Evolutionary conservation across 805 yeast genomes (phyloP), one percentile per base, ranked within the genome.

Genomic region (Sugiyamaella americana): DNA sequence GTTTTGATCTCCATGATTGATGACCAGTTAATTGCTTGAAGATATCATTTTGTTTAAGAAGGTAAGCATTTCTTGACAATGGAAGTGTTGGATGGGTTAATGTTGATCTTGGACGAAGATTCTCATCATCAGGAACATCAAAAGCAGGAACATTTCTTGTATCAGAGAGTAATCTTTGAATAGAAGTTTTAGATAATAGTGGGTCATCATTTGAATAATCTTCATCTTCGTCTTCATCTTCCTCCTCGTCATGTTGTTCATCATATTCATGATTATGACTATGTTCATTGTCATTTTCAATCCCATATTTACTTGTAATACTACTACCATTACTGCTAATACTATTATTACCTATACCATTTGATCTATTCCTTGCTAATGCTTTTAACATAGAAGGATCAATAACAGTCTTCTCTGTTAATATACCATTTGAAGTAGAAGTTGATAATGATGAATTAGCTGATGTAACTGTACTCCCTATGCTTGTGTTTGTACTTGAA

Each of bases 21-120:
- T 22, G 26, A 16, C 58, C 60, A 13, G 58, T 52, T 20, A 60
- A 55, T 46, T 55, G 49, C 38, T 46, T 36, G 43, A 58, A 61
- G 11, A 60, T 48, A 8, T 47, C 52, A 42, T 59, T 58, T 49
- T 61, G 65, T 18, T 44, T 41, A 20, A 41, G 46, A 23, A 60
- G 44, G 45, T 58, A 61, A 43, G 56, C 59, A 13, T 52, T 51
- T 49, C 51, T 51, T 4, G 60, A 36, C 49, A 57, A 44, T 19
- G 41, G 6, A 40, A n/a, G 20, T 13, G 11, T 39, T 4, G 24
- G 16, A 13, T 40, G 32, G 16, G 5, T 40, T 11, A 11, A 11
- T 11, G 29, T 18, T 19, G 20, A 5, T 30, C 24, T 19, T 38
- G 13, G 26, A 10, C n/a, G 10, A 5, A 11, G 10, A 16, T 19